A percentile compares a stretch with the other conserved stretches of the same genome.
Conservation (phyloP, 2,329 filamentous ascomycete species). For the Ophiostoma triangulosporum region DNA sequence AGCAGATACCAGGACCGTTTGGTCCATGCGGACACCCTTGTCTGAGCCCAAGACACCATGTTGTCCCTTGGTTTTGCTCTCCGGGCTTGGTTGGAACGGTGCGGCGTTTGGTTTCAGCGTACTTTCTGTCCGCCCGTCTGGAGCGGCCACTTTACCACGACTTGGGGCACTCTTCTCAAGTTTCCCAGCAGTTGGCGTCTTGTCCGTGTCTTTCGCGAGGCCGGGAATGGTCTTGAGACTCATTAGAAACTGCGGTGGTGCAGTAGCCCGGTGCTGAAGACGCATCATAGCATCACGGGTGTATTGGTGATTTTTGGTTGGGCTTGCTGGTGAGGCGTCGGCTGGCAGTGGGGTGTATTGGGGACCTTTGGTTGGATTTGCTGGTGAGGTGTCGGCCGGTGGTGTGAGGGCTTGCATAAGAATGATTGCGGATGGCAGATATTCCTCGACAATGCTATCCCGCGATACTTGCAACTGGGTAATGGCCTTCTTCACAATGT, state of each 20-base stretch:
- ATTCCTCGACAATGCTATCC: too few species aligned
- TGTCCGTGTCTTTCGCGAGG: neutral
- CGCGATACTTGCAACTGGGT: neutral
- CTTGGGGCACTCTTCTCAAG: neutral
- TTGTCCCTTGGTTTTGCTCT: neutral
- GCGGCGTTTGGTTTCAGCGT: neutral
- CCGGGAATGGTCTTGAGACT: neutral
- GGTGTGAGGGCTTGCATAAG: neutral
- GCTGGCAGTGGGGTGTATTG: neutral
- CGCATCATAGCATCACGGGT: neutral
- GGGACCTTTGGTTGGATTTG: neutral
- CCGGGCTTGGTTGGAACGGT: neutral
- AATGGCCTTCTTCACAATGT: neutral
- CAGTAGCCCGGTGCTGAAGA: neutral
- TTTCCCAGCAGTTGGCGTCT: neutral
- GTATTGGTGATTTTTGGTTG: neutral
- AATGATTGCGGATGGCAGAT: neutral
- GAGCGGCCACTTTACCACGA: neutral
- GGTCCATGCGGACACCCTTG: neutral
- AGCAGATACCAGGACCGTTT: neutral
- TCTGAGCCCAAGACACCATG: neutral
- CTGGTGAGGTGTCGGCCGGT: neutral
- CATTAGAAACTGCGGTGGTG: neutral
- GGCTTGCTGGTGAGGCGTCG: neutral
- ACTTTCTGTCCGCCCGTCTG: neutral